phyloP scores from a whole-genome alignment of 768 basidiomycete species.

The Cystobasidium tubakii region DNA sequence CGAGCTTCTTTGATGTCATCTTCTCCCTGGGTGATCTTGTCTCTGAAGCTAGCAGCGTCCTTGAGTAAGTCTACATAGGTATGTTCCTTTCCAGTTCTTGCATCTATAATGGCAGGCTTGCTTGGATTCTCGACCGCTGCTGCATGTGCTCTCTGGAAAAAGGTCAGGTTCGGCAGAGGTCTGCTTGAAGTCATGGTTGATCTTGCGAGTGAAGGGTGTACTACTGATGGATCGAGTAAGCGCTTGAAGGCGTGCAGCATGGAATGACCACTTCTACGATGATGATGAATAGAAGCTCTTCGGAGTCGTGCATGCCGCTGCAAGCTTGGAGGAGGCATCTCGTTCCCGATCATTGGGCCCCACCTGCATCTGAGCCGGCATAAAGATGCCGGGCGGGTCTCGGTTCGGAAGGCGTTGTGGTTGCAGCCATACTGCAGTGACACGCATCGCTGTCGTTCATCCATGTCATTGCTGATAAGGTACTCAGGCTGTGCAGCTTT shows the following conservation, averaged over 20 bases:
- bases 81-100: constrained; percentile 3
- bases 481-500: too few species aligned
- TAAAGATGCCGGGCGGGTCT: too few species aligned
- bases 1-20: constrained; percentile 17
- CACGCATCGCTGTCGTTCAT: too few species aligned
- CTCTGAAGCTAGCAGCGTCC: constrained; percentile 23
- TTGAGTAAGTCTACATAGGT: constrained; percentile 25
- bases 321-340: too few species aligned
- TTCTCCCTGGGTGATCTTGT: constrained; percentile 8
- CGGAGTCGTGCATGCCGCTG: too few species aligned
- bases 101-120: constrained; percentile 35
- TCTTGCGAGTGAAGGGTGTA: too few species aligned
- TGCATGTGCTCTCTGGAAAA: constrained; percentile 4
- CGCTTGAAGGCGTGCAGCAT: neutral
- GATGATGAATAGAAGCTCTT: too few species aligned
- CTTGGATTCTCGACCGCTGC: constrained; percentile 26
- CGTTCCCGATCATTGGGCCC: too few species aligned
- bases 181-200: neutral
- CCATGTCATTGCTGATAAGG: too few species aligned
- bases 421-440: too few species aligned
- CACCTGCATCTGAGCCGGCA: too few species aligned
- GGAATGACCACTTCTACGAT: neutral
- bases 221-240: neutral
- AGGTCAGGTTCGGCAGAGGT: constrained; percentile 20
- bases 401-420: too few species aligned